Conservation (phyloP, 331 rosid species). For the Telfairia occidentalis region DNA sequence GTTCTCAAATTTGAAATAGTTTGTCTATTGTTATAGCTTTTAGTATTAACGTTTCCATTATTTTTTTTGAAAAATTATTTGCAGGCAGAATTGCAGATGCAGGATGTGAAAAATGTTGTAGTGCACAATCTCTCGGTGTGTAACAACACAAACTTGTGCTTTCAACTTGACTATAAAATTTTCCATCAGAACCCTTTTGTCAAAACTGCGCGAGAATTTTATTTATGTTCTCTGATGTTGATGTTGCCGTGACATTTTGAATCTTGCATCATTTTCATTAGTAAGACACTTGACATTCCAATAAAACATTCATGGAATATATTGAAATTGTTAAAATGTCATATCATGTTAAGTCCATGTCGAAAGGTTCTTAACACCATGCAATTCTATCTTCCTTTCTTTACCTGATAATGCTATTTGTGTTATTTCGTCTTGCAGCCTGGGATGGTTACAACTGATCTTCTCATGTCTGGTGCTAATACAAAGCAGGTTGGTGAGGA, state of each 20-base stretch:
- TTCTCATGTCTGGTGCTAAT: slow-evolving; percentile 93
- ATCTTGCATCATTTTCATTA: background rate
- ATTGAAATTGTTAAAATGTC: background rate
- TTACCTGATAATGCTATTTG: background rate
- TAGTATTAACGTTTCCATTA: background rate
- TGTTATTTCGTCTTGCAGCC: slow-evolving; percentile 47
- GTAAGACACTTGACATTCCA: background rate
- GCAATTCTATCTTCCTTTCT: background rate
- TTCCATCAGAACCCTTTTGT: background rate
- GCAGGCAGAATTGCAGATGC: slow-evolving; percentile 94
- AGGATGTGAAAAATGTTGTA: slow-evolving; percentile 65
- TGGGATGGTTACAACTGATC: slow-evolving; percentile 98
- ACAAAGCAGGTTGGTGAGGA: slow-evolving; percentile 61
- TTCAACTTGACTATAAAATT: background rate
- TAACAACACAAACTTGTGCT: background rate
- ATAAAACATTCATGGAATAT: background rate
- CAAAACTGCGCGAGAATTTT: background rate
- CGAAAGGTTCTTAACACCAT: background rate
- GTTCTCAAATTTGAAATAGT: background rate
- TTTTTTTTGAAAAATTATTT: background rate
- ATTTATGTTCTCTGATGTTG: slow-evolving; percentile 3
- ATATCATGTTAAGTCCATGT: background rate
- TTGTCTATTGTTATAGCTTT: background rate
- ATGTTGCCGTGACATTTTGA: background rate
- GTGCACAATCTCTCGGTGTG: slow-evolving; percentile 91